These are phyloP conservation scores for Xylaria arbuscula DNA, from an alignment of 2,329 filamentous ascomycete genomes.

Conservation along the genomic window DNA sequence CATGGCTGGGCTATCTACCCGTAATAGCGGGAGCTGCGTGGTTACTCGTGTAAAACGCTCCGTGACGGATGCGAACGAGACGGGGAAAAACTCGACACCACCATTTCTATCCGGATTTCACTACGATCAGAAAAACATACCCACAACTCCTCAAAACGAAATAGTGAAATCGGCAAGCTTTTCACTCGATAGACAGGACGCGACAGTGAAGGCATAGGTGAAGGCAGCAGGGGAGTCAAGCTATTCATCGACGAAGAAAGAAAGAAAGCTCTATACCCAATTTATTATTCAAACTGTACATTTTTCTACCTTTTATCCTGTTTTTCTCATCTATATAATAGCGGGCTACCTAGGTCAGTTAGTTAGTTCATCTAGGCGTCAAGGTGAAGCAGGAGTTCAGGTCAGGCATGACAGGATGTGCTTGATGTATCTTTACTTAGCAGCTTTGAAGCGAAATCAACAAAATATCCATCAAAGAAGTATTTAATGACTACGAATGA, in stretches of 20 bases:
- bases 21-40: constrained; percentile 54
- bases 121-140: too few species aligned
- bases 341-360: not conserved
- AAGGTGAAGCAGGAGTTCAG: constrained; percentile 17
- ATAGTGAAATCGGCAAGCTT: too few species aligned
- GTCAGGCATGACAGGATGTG: not conserved
- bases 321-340: constrained; percentile 11
- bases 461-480: not conserved
- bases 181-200: too few species aligned
- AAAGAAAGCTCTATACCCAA: constrained; percentile 33
- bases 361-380: constrained; percentile 14
- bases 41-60: constrained; percentile 51
- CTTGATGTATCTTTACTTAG: not conserved
- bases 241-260: not conserved
- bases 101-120: not conserved
- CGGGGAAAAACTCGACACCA: not conserved
- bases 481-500: not conserved
- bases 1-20: constrained; percentile 56
- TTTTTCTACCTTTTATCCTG: constrained; percentile 2
- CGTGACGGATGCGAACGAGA: not conserved
- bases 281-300: constrained; percentile 27
- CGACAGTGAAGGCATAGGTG: not conserved
- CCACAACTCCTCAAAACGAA: too few species aligned
- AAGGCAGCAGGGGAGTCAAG: not conserved
- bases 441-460: constrained; percentile 4